Evolutionary conservation across 495 filamentous ascomycete genomes (phyloP).

Genomic region (Gamarada debralockiae): DNA sequence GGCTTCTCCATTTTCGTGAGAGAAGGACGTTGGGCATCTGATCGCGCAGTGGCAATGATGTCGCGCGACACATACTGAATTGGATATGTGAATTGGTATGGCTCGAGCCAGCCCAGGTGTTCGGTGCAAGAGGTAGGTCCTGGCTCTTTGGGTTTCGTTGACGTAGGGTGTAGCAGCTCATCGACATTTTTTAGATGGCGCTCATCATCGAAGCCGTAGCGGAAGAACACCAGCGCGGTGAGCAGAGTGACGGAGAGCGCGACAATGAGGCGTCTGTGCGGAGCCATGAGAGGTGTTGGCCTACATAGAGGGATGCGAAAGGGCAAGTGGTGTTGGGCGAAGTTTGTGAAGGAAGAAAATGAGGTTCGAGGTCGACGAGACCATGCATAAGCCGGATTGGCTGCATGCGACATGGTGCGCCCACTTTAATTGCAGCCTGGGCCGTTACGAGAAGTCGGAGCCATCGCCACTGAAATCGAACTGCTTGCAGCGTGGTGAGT

Average conservation of each 20-base stretch:
- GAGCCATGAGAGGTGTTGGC: conserved; percentile 5
- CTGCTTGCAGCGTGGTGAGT: too few species aligned
- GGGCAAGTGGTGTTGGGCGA: background rate
- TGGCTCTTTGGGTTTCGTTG: background rate
- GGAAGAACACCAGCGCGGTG: conserved; percentile 9
- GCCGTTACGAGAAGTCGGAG: too few species aligned
- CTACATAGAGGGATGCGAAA: conserved; percentile 16
- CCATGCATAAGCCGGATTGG: background rate
- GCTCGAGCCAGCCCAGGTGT: conserved; percentile 23
- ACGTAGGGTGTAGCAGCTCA: background rate
- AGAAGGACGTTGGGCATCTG: conserved; percentile 9
- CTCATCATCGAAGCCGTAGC: background rate
- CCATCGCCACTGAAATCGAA: too few species aligned
- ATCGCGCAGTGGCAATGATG: conserved; percentile 12
- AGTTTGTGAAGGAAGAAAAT: background rate
- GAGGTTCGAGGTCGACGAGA: background rate
- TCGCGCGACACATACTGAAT: conserved; percentile 23
- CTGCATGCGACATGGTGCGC: background rate
- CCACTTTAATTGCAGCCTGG: too few species aligned
- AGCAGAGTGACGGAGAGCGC: conserved; percentile 13
- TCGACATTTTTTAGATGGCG: conserved; percentile 1
- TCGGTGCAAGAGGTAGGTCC: conserved; percentile 9
- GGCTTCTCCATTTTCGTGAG: conserved; percentile 20
- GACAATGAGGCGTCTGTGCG: conserved; percentile 11
- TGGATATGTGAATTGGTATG: conserved; percentile 19